A percentile compares a stretch with the other conserved stretches of the same genome.
Conservation (phyloP, 2,329 filamentous ascomycete species). For the Acrocalymma vagum region DNA sequence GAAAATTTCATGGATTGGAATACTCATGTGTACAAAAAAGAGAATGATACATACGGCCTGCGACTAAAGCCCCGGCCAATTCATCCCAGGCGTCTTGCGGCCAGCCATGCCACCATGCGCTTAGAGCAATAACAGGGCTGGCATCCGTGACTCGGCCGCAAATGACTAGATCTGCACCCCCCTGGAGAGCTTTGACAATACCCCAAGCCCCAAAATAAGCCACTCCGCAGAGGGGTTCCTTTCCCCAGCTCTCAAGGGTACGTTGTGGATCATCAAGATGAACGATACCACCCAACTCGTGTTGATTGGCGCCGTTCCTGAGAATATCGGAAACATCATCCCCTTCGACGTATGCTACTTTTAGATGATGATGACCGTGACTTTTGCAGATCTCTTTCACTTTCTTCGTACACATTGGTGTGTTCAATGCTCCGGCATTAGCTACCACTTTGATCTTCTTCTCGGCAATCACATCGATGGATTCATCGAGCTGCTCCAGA, state of each 20-base stretch:
- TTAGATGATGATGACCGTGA: neutral
- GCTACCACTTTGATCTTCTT: conserved; percentile 61
- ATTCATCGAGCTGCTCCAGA: conserved; percentile 28
- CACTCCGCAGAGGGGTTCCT: neutral
- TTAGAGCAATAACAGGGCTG: conserved; percentile 55
- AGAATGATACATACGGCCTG: conserved; percentile 57
- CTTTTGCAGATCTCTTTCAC: conserved; percentile 2
- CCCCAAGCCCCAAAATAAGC: conserved; percentile 13
- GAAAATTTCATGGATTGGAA: no score
- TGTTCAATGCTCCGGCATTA: conserved; percentile 63
- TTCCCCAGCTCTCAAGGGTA: no score
- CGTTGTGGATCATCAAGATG: neutral
- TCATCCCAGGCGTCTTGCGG: conserved; percentile 52
- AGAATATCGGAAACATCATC: conserved; percentile 5
- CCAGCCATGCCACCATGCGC: conserved; percentile 63
- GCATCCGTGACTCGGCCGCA: conserved; percentile 35
- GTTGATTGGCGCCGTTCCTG: neutral
- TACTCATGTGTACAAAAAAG: no score
- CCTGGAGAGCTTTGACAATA: conserved; percentile 26
- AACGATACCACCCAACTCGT: neutral
- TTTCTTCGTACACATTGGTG: conserved; percentile 39
- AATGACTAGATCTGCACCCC: conserved; percentile 35
- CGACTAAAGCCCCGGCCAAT: conserved; percentile 58
- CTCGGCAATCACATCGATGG: conserved; percentile 42
- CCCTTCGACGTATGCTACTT: conserved; percentile 4